Evolutionary conservation across 768 basidiomycete species (phyloP).

Genomic region (Pulveroboletus frians): DNA sequence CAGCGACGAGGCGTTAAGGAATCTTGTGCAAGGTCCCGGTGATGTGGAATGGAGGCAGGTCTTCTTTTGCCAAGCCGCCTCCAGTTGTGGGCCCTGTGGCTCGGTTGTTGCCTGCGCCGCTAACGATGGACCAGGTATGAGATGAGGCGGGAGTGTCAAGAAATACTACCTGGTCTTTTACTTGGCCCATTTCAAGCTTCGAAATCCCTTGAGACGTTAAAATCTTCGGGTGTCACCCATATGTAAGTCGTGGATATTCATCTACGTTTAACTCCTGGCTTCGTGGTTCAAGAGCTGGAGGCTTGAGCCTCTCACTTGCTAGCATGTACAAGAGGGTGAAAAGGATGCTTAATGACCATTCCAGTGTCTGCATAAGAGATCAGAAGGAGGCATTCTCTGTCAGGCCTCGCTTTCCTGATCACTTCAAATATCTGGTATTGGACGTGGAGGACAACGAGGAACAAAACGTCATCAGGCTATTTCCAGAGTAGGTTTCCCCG

Average conservation of each 20-base stretch:
- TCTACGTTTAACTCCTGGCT: neutral
- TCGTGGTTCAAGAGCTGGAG: neutral
- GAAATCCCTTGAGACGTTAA: constrained; percentile 70
- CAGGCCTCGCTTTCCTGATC: constrained; percentile 74
- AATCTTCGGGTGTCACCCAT: constrained; percentile 68
- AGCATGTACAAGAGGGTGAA: neutral
- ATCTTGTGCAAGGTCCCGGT: constrained; percentile 70
- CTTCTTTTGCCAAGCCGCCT: neutral
- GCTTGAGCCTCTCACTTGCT: neutral
- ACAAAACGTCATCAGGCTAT: constrained; percentile 88
- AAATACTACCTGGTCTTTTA: constrained; percentile 76
- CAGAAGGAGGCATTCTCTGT: constrained; percentile 89
- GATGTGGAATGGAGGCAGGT: constrained; percentile 82
- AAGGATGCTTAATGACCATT: neutral
- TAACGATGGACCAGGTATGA: constrained; percentile 58
- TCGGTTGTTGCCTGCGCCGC: constrained; percentile 2
- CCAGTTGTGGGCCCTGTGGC: neutral
- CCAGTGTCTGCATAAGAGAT: constrained; percentile 83
- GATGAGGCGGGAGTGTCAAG: constrained; percentile 93
- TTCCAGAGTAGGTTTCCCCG: constrained; percentile 60
- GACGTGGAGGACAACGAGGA: constrained; percentile 92
- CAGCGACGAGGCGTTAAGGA: constrained; percentile 42
- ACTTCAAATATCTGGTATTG: constrained; percentile 72
- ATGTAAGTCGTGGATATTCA: constrained; percentile 45
- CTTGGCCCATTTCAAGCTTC: constrained; percentile 88